Percentiles rank a stretch among this genome's conserved stretches.
Evolutionary conservation across 2,329 filamentous ascomycete genomes (phyloP).

Genomic region (Sporothrix dimorphospora): DNA sequence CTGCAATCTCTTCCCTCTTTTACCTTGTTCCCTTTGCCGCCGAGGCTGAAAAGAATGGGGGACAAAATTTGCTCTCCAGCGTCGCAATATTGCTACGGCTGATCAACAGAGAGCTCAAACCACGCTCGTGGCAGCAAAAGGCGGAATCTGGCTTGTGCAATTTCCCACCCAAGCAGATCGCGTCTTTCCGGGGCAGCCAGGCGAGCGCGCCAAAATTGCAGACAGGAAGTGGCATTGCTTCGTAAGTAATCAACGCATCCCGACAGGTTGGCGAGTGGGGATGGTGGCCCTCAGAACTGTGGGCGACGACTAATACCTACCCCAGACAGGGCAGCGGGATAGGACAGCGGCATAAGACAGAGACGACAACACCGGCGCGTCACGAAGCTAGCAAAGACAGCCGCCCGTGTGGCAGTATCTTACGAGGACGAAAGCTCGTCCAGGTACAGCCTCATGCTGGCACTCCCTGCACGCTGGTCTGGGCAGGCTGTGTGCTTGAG

Average conservation of each 20-base stretch:
- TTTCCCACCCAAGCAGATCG: slow-evolving; percentile 11
- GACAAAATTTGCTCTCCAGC: neutral
- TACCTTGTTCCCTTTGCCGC: slow-evolving; percentile 6
- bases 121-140: neutral
- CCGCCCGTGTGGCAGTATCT: neutral
- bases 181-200: slow-evolving; percentile 2
- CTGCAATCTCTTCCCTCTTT: neutral
- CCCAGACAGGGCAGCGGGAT: neutral
- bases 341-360: neutral
- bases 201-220: neutral
- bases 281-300: slow-evolving; percentile 3
- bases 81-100: slow-evolving; percentile 23
- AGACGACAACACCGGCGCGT: neutral
- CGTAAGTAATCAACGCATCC: slow-evolving; percentile 16
- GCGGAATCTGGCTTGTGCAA: slow-evolving; percentile 13
- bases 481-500: slow-evolving; percentile 8
- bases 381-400: neutral
- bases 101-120: neutral
- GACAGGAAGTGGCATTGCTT: neutral
- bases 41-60: slow-evolving; percentile 9
- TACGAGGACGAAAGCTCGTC: neutral
- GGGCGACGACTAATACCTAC: neutral
- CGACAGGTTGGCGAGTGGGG: slow-evolving; percentile 17
- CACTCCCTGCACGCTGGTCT: neutral
- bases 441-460: slow-evolving; percentile 7